These are phyloP conservation scores for Phalaenopsis aphrodite DNA, from an alignment of 106 monocot species.

Conservation along the genomic window DNA sequence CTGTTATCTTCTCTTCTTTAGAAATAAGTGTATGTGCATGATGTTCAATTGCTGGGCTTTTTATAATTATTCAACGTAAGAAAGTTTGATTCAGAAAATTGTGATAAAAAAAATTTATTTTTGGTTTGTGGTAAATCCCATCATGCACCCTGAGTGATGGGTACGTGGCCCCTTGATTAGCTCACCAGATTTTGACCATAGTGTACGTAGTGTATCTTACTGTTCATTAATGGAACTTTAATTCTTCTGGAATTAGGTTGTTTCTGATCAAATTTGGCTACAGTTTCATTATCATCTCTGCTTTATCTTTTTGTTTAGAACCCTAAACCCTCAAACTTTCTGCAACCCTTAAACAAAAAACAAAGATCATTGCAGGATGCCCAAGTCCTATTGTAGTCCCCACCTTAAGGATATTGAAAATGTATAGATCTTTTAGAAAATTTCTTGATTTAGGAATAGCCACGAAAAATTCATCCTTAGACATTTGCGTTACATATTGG, in stretches of 20 bases:
- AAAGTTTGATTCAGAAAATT: background rate
- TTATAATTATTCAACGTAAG: background rate
- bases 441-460: too few species aligned
- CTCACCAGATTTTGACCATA: too few species aligned
- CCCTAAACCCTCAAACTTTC: too few species aligned
- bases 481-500: too few species aligned
- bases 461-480: too few species aligned
- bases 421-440: too few species aligned
- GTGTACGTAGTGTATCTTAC: background rate
- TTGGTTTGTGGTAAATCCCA: background rate
- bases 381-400: too few species aligned
- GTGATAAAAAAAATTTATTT: background rate
- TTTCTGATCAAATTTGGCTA: background rate
- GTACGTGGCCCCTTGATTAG: background rate
- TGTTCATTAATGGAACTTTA: background rate
- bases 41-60: background rate
- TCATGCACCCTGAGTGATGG: constrained; percentile 28
- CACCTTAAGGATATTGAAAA: too few species aligned
- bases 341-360: too few species aligned
- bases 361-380: too few species aligned
- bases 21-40: background rate
- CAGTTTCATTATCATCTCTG: background rate
- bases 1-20: too few species aligned
- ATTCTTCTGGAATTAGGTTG: background rate
- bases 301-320: background rate